Evolutionary conservation across 768 basidiomycete genomes (phyloP).

Genomic region (Leccinum subgranulosum): DNA sequence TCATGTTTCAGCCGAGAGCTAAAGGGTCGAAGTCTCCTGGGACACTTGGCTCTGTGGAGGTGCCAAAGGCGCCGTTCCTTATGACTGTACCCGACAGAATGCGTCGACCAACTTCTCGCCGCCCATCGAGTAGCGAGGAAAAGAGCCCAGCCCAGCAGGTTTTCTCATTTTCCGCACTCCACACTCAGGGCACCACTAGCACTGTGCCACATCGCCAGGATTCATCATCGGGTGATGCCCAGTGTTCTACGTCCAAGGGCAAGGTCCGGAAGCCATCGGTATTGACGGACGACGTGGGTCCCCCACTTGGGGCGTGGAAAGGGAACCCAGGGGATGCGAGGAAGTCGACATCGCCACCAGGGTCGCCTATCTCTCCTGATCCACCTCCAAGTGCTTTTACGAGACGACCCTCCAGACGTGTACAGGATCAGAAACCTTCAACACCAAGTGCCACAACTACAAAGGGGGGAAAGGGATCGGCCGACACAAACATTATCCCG

Average conservation of each 20-base stretch:
- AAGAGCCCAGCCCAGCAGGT: slow-evolving; percentile 21
- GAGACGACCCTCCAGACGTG: slow-evolving; percentile 33
- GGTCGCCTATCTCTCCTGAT: slow-evolving; percentile 29
- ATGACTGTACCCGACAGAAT: slow-evolving; percentile 27
- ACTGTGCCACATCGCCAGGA: slow-evolving; percentile 24
- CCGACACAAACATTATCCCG: slow-evolving; percentile 78
- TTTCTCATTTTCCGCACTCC: slow-evolving; percentile 30
- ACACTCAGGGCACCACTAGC: slow-evolving; percentile 14
- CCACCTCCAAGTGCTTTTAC: slow-evolving; percentile 20
- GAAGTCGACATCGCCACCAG: slow-evolving; percentile 34
- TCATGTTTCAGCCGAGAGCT: slow-evolving; percentile 85
- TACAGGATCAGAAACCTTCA: slow-evolving; percentile 28
- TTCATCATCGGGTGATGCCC: slow-evolving; percentile 20
- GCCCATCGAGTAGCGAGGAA: slow-evolving; percentile 28
- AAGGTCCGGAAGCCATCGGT: slow-evolving; percentile 32
- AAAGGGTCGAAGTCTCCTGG: slow-evolving; percentile 37
- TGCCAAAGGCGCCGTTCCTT: slow-evolving; percentile 41
- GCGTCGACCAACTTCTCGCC: slow-evolving; percentile 25
- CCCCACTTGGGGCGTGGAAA: slow-evolving; percentile 22
- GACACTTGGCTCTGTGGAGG: slow-evolving; percentile 38
- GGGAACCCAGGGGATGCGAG: slow-evolving; percentile 27
- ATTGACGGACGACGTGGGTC: slow-evolving; percentile 25
- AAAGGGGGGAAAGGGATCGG: slow-evolving; percentile 49
- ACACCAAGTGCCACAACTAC: slow-evolving; percentile 28
- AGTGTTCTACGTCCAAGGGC: slow-evolving; percentile 11